Conservation (phyloP, 208 protist genomes). For the Trypanosoma cruzi region DNA sequence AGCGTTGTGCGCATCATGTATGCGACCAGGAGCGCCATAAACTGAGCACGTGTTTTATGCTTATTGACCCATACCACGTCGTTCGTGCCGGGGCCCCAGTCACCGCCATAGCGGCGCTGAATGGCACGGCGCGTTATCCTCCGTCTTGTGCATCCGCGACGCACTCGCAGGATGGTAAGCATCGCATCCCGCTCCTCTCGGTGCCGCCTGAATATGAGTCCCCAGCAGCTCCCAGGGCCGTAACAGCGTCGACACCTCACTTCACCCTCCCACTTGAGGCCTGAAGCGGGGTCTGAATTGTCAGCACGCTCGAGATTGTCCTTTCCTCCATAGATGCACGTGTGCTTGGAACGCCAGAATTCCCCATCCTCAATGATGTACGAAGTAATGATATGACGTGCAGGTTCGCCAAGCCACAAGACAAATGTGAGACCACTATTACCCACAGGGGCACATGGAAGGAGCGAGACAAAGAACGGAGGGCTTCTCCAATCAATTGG, state of each 20-base stretch:
- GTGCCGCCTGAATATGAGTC: slow-evolving; percentile 24
- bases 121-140: slow-evolving; percentile 10
- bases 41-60: slow-evolving; percentile 29
- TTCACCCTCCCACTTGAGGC: slow-evolving; percentile 24
- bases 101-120: neutral
- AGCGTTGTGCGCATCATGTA: slow-evolving; percentile 31
- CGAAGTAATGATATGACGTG: slow-evolving; percentile 8
- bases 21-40: slow-evolving; percentile 25
- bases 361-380: slow-evolving; percentile 25
- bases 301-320: neutral
- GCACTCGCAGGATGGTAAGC: slow-evolving; percentile 12
- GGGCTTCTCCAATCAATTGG: slow-evolving; percentile 27
- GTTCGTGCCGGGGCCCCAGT: slow-evolving; percentile 2
- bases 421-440: slow-evolving; percentile 24
- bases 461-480: slow-evolving; percentile 25
- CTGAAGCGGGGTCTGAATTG: neutral
- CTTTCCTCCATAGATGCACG: slow-evolving; percentile 1
- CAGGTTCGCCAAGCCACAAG: slow-evolving; percentile 20
- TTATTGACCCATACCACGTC: slow-evolving; percentile 29
- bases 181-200: slow-evolving; percentile 9
- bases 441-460: slow-evolving; percentile 3
- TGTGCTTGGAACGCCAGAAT: slow-evolving; percentile 26
- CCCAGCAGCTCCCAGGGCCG: slow-evolving; percentile 16
- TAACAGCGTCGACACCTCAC: slow-evolving; percentile 26
- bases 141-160: slow-evolving; percentile 11